Percentiles rank a stretch among this genome's conserved stretches.
Evolutionary conservation across 2,329 filamentous ascomycete genomes (phyloP).

Genomic region (Lecanoromycetidae sp.): DNA sequence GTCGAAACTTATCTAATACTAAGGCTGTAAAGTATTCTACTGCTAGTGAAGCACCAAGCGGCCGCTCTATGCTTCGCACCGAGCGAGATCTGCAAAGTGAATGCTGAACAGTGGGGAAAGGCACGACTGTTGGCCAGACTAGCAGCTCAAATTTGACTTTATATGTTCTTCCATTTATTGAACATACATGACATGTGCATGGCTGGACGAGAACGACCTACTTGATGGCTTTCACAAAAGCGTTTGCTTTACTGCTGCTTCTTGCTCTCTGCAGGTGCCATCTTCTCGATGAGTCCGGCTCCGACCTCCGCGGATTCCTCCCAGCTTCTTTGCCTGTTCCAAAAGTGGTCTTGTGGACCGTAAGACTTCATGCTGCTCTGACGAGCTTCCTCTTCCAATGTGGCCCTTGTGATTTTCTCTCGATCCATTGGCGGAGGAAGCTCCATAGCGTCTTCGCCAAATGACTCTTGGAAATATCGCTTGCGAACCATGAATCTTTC

Average conservation of each 20-base stretch:
- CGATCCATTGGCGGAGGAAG: conserved; percentile 38
- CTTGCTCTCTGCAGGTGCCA: conserved; percentile 28
- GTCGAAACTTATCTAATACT: no score
- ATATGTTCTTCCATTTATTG: no score
- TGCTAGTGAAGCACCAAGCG: no score
- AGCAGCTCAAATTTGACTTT: no score
- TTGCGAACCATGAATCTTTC: conserved; percentile 74
- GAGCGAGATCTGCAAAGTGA: no score
- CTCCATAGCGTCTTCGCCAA: conserved; percentile 46
- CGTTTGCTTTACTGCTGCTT: conserved; percentile 21
- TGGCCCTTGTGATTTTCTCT: conserved; percentile 52
- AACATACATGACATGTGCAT: no score
- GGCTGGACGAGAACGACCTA: no score
- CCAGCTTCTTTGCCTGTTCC: conserved; percentile 39
- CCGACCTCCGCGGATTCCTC: conserved; percentile 41
- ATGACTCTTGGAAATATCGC: conserved; percentile 60
- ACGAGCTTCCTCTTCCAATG: conserved; percentile 48
- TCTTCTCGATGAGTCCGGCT: conserved; percentile 37
- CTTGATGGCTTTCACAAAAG: background rate
- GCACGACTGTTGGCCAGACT: no score
- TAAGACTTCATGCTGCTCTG: conserved; percentile 30
- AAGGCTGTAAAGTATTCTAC: no score
- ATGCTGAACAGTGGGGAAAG: no score
- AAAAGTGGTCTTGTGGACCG: conserved; percentile 40
- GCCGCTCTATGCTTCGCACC: no score